A percentile compares a stretch with the other conserved stretches of the same genome.
Conservation (phyloP, 2,329 filamentous ascomycete genomes). For the Paraconiothyrium sp. region DNA sequence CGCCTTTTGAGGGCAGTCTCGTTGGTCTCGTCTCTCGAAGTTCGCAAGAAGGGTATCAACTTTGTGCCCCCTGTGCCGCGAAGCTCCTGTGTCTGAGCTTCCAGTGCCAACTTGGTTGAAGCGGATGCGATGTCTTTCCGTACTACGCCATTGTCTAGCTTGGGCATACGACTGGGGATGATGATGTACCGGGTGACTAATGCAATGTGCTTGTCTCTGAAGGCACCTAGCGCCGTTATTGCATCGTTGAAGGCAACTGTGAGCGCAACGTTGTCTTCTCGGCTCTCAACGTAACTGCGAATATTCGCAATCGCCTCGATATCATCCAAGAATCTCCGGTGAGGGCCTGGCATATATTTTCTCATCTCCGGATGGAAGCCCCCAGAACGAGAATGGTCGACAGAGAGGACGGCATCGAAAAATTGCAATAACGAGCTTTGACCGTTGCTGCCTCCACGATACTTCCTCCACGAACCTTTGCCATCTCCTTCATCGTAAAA, state of each 20-base stretch:
- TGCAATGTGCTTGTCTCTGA: constrained; percentile 63
- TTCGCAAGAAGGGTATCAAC: constrained; percentile 63
- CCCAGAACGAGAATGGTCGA: constrained; percentile 56
- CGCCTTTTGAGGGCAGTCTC: constrained; percentile 43
- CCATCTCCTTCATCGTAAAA: constrained; percentile 63
- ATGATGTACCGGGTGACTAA: constrained; percentile 65
- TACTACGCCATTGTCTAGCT: constrained; percentile 31
- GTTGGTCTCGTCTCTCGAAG: constrained; percentile 62
- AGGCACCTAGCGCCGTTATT: constrained; percentile 55
- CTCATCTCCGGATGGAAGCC: constrained; percentile 59
- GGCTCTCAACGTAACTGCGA: constrained; percentile 53
- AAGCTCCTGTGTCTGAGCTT: constrained; percentile 50
- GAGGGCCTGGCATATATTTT: constrained; percentile 63
- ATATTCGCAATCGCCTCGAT: constrained; percentile 58
- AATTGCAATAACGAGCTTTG: constrained; percentile 65
- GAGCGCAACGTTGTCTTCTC: constrained; percentile 46
- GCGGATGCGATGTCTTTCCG: constrained; percentile 57
- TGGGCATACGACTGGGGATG: constrained; percentile 49
- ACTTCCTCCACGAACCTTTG: constrained; percentile 59
- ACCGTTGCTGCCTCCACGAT: constrained; percentile 64
- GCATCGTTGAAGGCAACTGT: constrained; percentile 58
- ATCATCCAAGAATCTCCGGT: constrained; percentile 60
- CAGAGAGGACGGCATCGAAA: constrained; percentile 62
- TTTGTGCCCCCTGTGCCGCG: constrained; percentile 63
- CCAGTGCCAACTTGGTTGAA: constrained; percentile 51